phyloP scores from a whole-genome alignment of 2,329 filamentous ascomycete genomes.

The Xylogone sp. region DNA sequence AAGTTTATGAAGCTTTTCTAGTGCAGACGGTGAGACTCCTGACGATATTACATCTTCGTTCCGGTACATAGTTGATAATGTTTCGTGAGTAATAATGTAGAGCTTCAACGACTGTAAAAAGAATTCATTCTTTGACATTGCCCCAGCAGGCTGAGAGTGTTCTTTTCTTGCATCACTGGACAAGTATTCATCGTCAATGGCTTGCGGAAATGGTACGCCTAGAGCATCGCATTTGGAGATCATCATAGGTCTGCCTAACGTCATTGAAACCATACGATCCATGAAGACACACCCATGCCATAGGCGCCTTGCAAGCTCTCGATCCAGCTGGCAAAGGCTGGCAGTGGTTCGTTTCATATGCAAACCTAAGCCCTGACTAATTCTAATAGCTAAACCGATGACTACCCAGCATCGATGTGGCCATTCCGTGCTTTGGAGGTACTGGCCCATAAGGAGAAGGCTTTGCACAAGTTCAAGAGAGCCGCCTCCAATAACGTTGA shows the following conservation, averaged over 20 bases:
- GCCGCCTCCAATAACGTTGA: slow-evolving; percentile 94
- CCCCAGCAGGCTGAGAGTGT: slow-evolving; percentile 11
- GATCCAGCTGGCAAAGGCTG: slow-evolving; percentile 16
- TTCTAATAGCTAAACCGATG: slow-evolving; percentile 25
- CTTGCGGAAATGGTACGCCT: slow-evolving; percentile 12
- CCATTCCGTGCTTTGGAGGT: slow-evolving; percentile 91
- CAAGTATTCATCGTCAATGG: slow-evolving; percentile 29
- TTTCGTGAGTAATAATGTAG: not conserved
- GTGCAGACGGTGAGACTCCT: not conserved
- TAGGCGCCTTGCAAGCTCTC: slow-evolving; percentile 26
- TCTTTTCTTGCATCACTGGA: slow-evolving; percentile 2
- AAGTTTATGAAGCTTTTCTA: not conserved
- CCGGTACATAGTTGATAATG: not conserved
- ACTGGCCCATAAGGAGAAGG: slow-evolving; percentile 93
- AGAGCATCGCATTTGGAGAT: slow-evolving; percentile 11
- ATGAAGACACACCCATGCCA: slow-evolving; percentile 28
- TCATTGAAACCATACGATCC: slow-evolving; percentile 21
- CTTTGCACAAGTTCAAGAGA: slow-evolving; percentile 90
- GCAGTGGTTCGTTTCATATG: slow-evolving; percentile 10
- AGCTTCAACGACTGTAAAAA: not conserved
- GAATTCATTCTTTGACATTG: slow-evolving; percentile 11
- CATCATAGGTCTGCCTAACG: slow-evolving; percentile 24
- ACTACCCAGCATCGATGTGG: slow-evolving; percentile 29
- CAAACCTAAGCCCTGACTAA: slow-evolving; percentile 26
- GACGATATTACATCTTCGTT: not conserved